Base-by-base conservation (phyloP, 129 eudicot species). In the Rutidosis leptorrhynchoides region DNA sequence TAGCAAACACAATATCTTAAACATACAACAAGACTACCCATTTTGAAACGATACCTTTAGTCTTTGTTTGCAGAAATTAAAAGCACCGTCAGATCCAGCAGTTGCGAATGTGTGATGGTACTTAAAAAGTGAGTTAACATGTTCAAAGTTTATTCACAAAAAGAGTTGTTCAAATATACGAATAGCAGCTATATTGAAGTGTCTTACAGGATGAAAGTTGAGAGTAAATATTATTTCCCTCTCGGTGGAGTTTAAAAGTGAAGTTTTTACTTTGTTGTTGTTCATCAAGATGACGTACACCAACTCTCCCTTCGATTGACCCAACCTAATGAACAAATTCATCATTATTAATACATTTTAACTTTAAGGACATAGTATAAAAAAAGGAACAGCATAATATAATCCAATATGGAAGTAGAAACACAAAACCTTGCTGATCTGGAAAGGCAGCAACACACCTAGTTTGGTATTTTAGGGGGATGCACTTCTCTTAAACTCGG, bases 381-480 rank as follows among this genome's bases (percentile, higher is more conserved):
- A 37, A 35, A 3, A 48, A 16, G 9, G 8, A 64, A 14, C 6
- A 55, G 7, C 4, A 33, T 37, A 11, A 11, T 27, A 58, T 21
- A 28, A 10, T 63, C 42, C 4, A 35, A 57, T 43, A 65, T 62
- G 16, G 9, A 20, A 70, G 26, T 67, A 60, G 46, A 33, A 57
- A 49, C 84, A 70, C 80, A 93, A 93, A 93, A 54, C 98, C 98
- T 80, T 88, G 96, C 73, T 88, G 92, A 73, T 93, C 96, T 11
- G 98, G 98, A 80, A 93, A 93, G 21, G 96, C 98, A 82, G 95
- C 87, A 72, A 93, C 74, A 84, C 98, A 93, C 76, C 98, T 85
- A 11, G 98, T 88, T 81, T 93, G 98, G 80, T 88, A 88, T 85
- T 93, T 93, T 46, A 93, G 69, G 96, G 98, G 9, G 98, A 93